A percentile compares a stretch with the other conserved stretches of the same genome.
Evolutionary conservation across 768 basidiomycete genomes (phyloP).

Genomic region (Nidularia sp.): DNA sequence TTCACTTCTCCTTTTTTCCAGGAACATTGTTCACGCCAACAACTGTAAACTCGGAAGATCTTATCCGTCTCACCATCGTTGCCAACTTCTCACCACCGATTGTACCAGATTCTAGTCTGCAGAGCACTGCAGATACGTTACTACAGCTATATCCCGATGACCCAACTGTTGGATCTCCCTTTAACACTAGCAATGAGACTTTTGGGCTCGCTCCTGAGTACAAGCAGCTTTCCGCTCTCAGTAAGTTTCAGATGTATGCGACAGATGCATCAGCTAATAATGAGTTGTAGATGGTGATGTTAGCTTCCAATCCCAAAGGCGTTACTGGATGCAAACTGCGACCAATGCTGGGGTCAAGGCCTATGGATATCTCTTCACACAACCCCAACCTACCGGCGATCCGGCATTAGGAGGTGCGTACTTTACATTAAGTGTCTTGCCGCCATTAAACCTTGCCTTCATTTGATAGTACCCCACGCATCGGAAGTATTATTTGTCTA

Average conservation of each 20-base stretch:
- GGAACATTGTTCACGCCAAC: conserved; percentile 24
- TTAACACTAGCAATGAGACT: conserved; percentile 37
- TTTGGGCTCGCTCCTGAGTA: conserved; percentile 29
- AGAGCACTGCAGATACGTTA: conserved; percentile 13
- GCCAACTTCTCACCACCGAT: conserved; percentile 21
- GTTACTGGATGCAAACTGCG: conserved; percentile 35
- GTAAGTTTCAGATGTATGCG: conserved; percentile 10
- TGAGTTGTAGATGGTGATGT: conserved; percentile 29
- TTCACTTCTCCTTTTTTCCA: conserved; percentile 7
- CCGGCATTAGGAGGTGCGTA: conserved; percentile 24
- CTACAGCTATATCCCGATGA: conserved; percentile 36
- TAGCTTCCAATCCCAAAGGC: conserved; percentile 30
- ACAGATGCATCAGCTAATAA: background rate
- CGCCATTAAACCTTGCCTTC: no score
- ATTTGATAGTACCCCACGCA: conserved; percentile 22
- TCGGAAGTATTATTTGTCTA: conserved; percentile 30
- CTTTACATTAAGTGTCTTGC: no score
- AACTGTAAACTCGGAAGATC: conserved; percentile 16
- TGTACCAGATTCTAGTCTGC: conserved; percentile 9
- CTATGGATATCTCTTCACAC: conserved; percentile 39
- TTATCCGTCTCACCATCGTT: conserved; percentile 12
- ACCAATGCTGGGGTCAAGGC: conserved; percentile 28
- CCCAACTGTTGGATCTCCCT: conserved; percentile 39
- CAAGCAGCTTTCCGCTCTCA: conserved; percentile 24
- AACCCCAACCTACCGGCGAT: conserved; percentile 21